Evolutionary conservation across 768 basidiomycete genomes (phyloP).

Genomic region (Collybiopsis confluens): DNA sequence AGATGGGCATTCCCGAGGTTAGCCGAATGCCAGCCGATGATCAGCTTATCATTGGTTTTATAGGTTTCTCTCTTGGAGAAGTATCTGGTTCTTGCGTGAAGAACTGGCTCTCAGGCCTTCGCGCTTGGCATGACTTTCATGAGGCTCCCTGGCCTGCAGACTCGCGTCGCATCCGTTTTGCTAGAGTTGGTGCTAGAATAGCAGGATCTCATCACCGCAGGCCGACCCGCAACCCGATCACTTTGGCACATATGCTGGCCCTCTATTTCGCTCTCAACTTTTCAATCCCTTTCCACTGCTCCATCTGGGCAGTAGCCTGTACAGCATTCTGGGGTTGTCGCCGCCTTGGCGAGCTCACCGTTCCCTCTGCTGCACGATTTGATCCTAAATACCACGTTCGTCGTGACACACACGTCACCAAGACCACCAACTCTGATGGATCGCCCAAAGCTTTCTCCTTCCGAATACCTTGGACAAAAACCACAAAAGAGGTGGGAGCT

Average conservation of each 20-base stretch:
- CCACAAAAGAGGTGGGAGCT: constrained; percentile 19
- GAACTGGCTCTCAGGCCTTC: no score
- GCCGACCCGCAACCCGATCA: constrained; percentile 27
- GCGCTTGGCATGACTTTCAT: constrained; percentile 31
- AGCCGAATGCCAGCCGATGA: constrained; percentile 24
- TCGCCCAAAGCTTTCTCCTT: constrained; percentile 12
- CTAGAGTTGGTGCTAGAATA: constrained; percentile 16
- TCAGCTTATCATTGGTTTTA: constrained; percentile 24
- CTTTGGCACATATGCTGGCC: constrained; percentile 26
- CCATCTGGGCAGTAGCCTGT: no score
- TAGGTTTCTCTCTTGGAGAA: constrained; percentile 13
- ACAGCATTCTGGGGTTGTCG: constrained; percentile 35
- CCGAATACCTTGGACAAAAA: constrained; percentile 34
- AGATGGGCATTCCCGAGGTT: constrained; percentile 19
- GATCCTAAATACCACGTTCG: constrained; percentile 14
- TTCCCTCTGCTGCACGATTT: constrained; percentile 11
- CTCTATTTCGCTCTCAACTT: constrained; percentile 21
- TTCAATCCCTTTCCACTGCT: constrained; percentile 23
- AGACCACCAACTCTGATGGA: neutral
- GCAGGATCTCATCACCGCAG: constrained; percentile 13
- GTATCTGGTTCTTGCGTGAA: constrained; percentile 21
- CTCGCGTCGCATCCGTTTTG: constrained; percentile 12
- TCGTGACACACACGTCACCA: neutral
- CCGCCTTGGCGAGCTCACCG: constrained; percentile 22
- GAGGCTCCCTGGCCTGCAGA: constrained; percentile 32